Evolutionary conservation across 805 yeast genomes (phyloP), one percentile per base, ranked within the genome.

Genomic region (Clavispora carvajalis): DNA sequence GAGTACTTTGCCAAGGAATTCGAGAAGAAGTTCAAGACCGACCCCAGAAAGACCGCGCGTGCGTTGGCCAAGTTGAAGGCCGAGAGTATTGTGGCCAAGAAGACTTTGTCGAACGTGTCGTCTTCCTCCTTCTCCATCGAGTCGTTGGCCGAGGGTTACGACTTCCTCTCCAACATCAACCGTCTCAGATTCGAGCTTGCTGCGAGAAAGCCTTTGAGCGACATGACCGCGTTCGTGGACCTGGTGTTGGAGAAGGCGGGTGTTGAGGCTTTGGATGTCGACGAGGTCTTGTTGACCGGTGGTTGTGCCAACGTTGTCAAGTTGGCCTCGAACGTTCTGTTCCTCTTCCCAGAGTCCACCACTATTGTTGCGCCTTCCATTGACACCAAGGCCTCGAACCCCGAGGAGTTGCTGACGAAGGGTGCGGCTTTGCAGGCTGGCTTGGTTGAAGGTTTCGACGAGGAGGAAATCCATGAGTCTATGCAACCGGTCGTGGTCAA

Each of bases 401-500:
- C 99, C 45, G 82, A 86, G 58, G 98, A 93, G 71, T 74, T 89
- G 57, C 73, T 84, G 49, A 82, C 95, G 49, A 82, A 95, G 59
- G 99, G 99, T 68, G 95, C 96, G 44, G 96, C 98, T 48, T 76
- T 91, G 61, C 98, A 93, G 75, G 99, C 96, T 38, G 80, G 95
- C 28, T 73, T 91, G 55, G 71, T 84, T 48, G 91, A 84, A 56
- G 71, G 79, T 43, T 95, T 87, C 55, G 93, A 83, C 57, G 88
- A 77, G 39, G 95, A 85, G 47, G 93, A 88, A 65, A 71, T 82
- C 54, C 69, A 74, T 36, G 95, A 88, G 67, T 82, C 93, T 43
- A 70, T 81, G 53, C 85, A 85, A 65, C 93, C 95, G 22, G 78
- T 85, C 44, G 85, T 90, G 46, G 73, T 88, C 53, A 85, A 85